phyloP scores from a whole-genome alignment of 2,329 filamentous ascomycete genomes.

The Colletotrichum plurivorum region DNA sequence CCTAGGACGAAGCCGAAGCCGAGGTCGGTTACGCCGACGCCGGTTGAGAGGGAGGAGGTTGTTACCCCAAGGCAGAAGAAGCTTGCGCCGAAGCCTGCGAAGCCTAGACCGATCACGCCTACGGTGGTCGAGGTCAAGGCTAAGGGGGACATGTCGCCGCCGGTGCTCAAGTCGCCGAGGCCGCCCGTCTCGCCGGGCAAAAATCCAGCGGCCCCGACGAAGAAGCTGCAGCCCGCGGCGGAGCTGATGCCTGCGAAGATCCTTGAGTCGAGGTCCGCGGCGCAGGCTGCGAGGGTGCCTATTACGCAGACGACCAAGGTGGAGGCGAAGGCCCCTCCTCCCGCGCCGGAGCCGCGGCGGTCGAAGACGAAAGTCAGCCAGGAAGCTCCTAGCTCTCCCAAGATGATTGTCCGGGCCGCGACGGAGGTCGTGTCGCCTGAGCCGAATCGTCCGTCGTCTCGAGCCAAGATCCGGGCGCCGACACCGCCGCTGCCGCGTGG shows the following conservation, averaged over 20 bases:
- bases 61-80: background rate
- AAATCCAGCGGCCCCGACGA: background rate
- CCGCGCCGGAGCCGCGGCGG: slow-evolving; percentile 30
- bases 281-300: background rate
- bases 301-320: background rate
- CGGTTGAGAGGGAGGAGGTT: background rate
- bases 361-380: slow-evolving; percentile 23
- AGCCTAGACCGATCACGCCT: background rate
- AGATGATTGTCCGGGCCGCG: slow-evolving; percentile 37
- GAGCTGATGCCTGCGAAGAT: background rate
- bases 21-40: slow-evolving; percentile 4
- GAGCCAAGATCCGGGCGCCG: slow-evolving; percentile 48
- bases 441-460: slow-evolving; percentile 47
- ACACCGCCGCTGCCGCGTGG: slow-evolving; percentile 54
- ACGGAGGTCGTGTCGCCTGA: slow-evolving; percentile 50
- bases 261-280: background rate
- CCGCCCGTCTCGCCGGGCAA: slow-evolving; percentile 6
- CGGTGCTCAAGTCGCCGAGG: slow-evolving; percentile 1
- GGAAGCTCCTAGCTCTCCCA: slow-evolving; percentile 41
- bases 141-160: no score
- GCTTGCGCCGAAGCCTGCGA: background rate
- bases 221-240: background rate
- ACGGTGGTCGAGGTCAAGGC: no score
- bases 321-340: background rate
- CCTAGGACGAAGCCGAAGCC: slow-evolving; percentile 43